Evolutionary conservation across 2,329 filamentous ascomycete species (phyloP).

Genomic region (Leptographium flavum): DNA sequence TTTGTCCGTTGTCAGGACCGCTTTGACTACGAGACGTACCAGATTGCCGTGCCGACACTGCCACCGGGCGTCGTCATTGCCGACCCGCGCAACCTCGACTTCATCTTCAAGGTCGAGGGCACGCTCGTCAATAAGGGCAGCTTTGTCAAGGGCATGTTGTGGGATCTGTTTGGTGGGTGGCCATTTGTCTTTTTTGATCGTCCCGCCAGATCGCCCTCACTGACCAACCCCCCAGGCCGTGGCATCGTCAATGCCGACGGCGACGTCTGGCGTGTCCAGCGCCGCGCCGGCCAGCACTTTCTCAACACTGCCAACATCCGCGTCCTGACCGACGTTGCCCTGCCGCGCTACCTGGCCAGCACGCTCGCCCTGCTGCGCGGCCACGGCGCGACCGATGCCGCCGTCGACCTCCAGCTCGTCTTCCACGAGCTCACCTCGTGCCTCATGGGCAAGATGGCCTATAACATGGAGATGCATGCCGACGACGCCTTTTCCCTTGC

Average conservation of each 20-base stretch:
- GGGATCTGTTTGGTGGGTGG: conserved; percentile 45
- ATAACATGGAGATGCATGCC: conserved; percentile 53
- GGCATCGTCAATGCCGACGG: conserved; percentile 56
- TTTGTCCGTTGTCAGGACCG: conserved; percentile 42
- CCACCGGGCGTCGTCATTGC: conserved; percentile 50
- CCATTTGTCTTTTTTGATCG: background rate
- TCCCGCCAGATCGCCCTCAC: background rate
- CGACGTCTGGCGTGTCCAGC: conserved; percentile 46
- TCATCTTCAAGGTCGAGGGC: conserved; percentile 44
- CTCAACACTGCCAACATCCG: conserved; percentile 43
- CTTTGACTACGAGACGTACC: conserved; percentile 45
- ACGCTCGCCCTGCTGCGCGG: conserved; percentile 25
- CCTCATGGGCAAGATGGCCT: conserved; percentile 54
- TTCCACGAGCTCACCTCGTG: conserved; percentile 51
- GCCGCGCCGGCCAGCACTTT: conserved; percentile 46
- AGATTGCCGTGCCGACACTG: conserved; percentile 46
- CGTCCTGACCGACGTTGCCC: conserved; percentile 38
- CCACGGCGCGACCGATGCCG: conserved; percentile 12
- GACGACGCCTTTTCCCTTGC: conserved; percentile 44
- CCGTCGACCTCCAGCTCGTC: conserved; percentile 41
- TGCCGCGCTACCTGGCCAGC: conserved; percentile 37
- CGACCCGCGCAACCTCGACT: conserved; percentile 47
- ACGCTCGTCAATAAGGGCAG: conserved; percentile 43
- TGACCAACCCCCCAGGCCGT: conserved; percentile 33
- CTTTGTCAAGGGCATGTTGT: conserved; percentile 45